A percentile compares a stretch with the other conserved stretches of the same genome.
phyloP scores from a whole-genome alignment of 441 rosid genomes.

The Pelargonium citronellum region DNA sequence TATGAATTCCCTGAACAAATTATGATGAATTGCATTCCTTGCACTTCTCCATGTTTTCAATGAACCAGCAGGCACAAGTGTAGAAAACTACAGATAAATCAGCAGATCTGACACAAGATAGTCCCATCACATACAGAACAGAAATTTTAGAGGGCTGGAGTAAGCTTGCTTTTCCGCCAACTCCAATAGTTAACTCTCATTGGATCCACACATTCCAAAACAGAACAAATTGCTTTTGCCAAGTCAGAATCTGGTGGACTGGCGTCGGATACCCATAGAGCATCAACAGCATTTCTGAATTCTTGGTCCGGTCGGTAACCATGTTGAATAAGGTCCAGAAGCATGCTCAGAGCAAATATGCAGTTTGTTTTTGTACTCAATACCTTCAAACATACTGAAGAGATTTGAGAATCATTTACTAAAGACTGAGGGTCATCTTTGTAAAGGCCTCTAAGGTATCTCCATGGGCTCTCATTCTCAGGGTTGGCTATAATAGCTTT shows the following conservation, averaged over 20 bases:
- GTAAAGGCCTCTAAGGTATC: conserved; percentile 84
- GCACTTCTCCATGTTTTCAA: not conserved
- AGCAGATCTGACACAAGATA: not conserved
- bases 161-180: conserved; percentile 66
- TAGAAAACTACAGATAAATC: not conserved
- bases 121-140: not conserved
- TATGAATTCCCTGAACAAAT: not conserved
- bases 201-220: conserved; percentile 57
- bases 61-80: not conserved
- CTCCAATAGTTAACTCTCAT: conserved; percentile 73
- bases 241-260: conserved; percentile 34
- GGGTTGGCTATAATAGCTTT: conserved; percentile 57
- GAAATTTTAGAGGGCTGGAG: conserved; percentile 17
- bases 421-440: conserved; percentile 42
- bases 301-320: conserved; percentile 61
- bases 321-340: conserved; percentile 69
- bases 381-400: conserved; percentile 57
- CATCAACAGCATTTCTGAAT: conserved; percentile 47
- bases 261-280: conserved; percentile 38
- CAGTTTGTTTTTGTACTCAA: conserved; percentile 41
- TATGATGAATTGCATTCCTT: not conserved
- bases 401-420: conserved; percentile 51
- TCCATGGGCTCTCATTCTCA: conserved; percentile 85
- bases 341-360: conserved; percentile 60
- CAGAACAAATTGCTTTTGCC: conserved; percentile 49